Conservation (phyloP, 208 protist species). For the Herpetomonas samuelpessoai region DNA sequence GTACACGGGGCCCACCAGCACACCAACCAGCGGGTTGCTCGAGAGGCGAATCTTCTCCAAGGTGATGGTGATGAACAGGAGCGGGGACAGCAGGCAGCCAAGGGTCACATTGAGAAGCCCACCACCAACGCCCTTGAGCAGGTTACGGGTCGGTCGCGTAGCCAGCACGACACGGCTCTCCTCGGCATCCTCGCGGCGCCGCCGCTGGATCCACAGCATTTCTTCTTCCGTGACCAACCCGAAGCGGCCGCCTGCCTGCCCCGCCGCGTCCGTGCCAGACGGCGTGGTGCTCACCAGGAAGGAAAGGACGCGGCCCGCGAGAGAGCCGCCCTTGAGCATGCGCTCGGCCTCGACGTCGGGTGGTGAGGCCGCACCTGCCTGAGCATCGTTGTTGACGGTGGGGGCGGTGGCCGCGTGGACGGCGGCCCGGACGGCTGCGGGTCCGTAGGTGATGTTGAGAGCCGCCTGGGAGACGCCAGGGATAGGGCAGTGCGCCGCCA, state of each 20-base stretch:
- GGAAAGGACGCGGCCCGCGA: not conserved
- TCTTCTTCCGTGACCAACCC: conserved; percentile 68
- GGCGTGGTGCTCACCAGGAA: not conserved
- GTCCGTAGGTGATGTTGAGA: conserved; percentile 13
- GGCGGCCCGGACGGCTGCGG: not conserved
- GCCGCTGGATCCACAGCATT: conserved; percentile 52
- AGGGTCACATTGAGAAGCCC: conserved; percentile 46
- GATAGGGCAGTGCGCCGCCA: conserved; percentile 56
- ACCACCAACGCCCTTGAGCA: conserved; percentile 49
- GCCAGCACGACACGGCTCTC: conserved; percentile 70
- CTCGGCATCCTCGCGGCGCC: conserved; percentile 54
- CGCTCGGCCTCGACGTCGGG: no score
- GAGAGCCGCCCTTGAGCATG: no score
- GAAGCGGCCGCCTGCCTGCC: conserved; percentile 20
- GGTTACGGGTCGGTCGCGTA: conserved; percentile 45
- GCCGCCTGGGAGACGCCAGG: conserved; percentile 22
- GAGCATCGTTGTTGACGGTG: not conserved
- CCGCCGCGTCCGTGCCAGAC: not conserved
- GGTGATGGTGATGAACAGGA: conserved; percentile 63
- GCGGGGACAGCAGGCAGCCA: conserved; percentile 44
- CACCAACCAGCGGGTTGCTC: conserved; percentile 3
- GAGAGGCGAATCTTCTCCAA: conserved; percentile 47
- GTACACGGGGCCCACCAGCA: conserved; percentile 41
- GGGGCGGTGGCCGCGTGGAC: not conserved
- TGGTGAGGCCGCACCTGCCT: not conserved